Evolutionary conservation across 1,139 yeast species (phyloP), one percentile per base, ranked within the genome.

Genomic region (Geotrichum phurueaensis): DNA sequence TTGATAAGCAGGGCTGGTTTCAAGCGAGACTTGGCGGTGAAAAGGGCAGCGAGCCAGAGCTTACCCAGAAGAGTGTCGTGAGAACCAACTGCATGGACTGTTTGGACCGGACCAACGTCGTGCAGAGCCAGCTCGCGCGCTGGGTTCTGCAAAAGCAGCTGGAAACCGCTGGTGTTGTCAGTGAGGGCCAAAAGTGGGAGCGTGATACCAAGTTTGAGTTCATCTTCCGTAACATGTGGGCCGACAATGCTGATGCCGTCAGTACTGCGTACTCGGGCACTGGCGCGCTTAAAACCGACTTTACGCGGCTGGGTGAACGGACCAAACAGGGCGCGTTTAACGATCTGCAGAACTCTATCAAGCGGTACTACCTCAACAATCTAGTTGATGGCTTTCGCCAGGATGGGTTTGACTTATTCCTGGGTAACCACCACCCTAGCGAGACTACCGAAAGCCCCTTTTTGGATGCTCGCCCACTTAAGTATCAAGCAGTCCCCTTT

Each of bases 11-110:
- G 63, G 88, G 87, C 70, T 90, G 84, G 76, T 75, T 65, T 64
- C 70, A 71, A 55, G 79, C 79, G 51, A 69, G 76, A 51, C 60
- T 67, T 47, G 71, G 68, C 9, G 58, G 39, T 15, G 59, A 69
- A 2, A 67, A 66, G 43, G 70, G 70, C 9, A 63, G 60, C 20
- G 60, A 70, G 4, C 74, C 76, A 61, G 69, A 75, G 57, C 72
- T 76, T 56, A 63, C 71, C 52, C 99, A 94, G 76, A 69, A 75
- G 22, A 84, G 89, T 60, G 81, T 87, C 20, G 96, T 94, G 33
- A 82, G 99, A 72, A 89, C 99, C n/a, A 94, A 94, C 75, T 94
- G 99, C 79, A 95, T 94, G 98, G 99, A 94, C 76, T 94, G 99
- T 76, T 81, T 94, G 67, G 99, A 94, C 74, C 85, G 99, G 75